These are phyloP conservation scores for Tetrapyrgos nigripes DNA, from an alignment of 1,284 basidiomycete genomes.

Conservation along the genomic window DNA sequence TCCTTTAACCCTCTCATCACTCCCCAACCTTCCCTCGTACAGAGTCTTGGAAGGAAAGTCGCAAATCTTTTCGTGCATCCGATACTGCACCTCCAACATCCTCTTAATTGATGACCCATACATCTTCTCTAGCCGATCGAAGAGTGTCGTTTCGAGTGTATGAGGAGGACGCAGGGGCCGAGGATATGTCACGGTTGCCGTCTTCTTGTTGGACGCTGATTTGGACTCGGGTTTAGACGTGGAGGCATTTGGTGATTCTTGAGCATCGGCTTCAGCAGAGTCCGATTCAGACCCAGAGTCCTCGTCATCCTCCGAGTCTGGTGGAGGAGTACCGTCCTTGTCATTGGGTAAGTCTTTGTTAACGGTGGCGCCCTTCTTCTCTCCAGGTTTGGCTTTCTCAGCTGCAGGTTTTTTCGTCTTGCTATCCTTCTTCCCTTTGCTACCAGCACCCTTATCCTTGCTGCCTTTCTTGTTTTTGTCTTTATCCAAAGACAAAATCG, in stretches of 20 bases:
- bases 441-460: conserved; percentile 20
- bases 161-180: conserved; percentile 64
- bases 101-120: conserved; percentile 87
- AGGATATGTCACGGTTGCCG: conserved; percentile 14
- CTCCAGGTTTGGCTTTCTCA: background rate
- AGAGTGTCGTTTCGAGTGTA: conserved; percentile 88
- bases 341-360: conserved; percentile 2
- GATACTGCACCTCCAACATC: conserved; percentile 88
- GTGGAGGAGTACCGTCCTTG: background rate
- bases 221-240: background rate
- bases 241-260: background rate
- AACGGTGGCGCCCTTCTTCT: conserved; percentile 12
- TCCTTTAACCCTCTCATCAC: conserved; percentile 73
- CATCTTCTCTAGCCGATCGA: conserved; percentile 88
- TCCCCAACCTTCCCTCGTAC: conserved; percentile 78
- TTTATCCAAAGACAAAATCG: conserved; percentile 74
- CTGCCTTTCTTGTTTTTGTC: conserved; percentile 38
- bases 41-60: conserved; percentile 86
- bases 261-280: background rate
- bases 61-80: conserved; percentile 92
- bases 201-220: background rate
- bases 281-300: conserved; percentile 1
- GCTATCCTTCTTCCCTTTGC: conserved; percentile 13
- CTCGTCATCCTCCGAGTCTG: conserved; percentile 2
- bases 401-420: conserved; percentile 25